Base-by-base conservation (phyloP, 1,284 basidiomycete genomes). In the Tilletia caries region DNA sequence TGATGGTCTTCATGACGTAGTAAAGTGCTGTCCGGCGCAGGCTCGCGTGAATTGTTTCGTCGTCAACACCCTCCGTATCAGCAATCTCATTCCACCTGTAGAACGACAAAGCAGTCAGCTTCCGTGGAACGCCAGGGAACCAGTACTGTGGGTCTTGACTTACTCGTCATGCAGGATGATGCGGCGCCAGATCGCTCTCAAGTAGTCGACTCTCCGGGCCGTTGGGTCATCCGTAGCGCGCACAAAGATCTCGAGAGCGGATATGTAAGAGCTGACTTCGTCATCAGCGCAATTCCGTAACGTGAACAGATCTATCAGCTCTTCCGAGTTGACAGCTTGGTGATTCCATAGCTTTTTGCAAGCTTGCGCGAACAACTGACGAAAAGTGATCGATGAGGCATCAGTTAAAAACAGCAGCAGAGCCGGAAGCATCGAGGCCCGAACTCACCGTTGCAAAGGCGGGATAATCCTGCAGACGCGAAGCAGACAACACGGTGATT, bases 101-200 rank as follows among this genome's bases (percentile, higher is more conserved):
- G 34, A 3, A 34, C 18, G 32, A 23, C 52, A 62, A 5, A 2
- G 58, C 58, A 13, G 37, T 41, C 20, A 37, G 58, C 1, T 6
- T 33, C 1, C 10, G 32, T 32, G 8, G 32, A 33, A 20, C 10
- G 37, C 32, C 18, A 23, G 58, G 2, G 3, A 15, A 15, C 20
- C 18, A 29, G 6, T 33, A 0, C 10, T 20, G 32, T 5, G 20
- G 10, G 15, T n/a, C 1, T 2, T 25, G 4, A 66, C 68, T 64
- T 68, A 71, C 58, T 96, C 89, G 81, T 97, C 93, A 67, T 91
- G 89, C 54, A 91, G 86, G 79, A 92, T 95, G 62, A 95, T 88
- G 34, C 95, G 86, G 46, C 93, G 87, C 95, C 94, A 97, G 23
- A 92, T 87, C 37, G 88, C 88, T 52, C 89, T 86, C n/a, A 68